Conservation (phyloP, 83 land plant genomes). For the Diphasiastrum complanatum region DNA sequence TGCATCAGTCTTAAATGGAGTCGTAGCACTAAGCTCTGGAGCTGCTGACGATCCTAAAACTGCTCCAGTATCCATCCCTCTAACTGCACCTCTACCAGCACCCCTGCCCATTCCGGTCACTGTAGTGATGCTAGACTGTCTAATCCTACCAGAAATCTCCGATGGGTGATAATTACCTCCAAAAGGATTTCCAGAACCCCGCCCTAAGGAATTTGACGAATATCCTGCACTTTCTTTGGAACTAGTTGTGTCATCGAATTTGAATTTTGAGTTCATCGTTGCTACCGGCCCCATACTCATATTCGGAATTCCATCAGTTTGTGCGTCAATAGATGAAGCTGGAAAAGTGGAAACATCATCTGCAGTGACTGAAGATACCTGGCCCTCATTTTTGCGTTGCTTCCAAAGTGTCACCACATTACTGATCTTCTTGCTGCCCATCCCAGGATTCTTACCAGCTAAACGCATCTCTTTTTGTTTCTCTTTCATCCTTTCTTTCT, state of each 20-base stretch:
- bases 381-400: constrained; percentile 80
- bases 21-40: constrained; percentile 23
- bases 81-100: constrained; percentile 49
- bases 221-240: background rate
- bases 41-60: constrained; percentile 10
- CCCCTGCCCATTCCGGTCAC: constrained; percentile 58
- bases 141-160: constrained; percentile 35
- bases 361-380: constrained; percentile 44
- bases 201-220: constrained; percentile 2
- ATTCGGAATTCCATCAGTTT: constrained; percentile 8
- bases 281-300: background rate
- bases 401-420: constrained; percentile 90
- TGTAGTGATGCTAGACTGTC: constrained; percentile 16
- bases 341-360: constrained; percentile 33
- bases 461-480: constrained; percentile 49
- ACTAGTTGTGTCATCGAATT: constrained; percentile 17
- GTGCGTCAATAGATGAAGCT: constrained; percentile 33
- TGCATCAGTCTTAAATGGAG: constrained; percentile 69
- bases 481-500: constrained; percentile 77
- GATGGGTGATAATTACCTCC: constrained; percentile 14
- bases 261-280: constrained; percentile 17
- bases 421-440: constrained; percentile 83
- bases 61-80: constrained; percentile 10
- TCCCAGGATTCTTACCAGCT: constrained; percentile 57
- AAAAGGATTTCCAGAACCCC: constrained; percentile 12